Evolutionary conservation across 805 yeast genomes (phyloP).

Genomic region (Nakazawaea ambrosiae): DNA sequence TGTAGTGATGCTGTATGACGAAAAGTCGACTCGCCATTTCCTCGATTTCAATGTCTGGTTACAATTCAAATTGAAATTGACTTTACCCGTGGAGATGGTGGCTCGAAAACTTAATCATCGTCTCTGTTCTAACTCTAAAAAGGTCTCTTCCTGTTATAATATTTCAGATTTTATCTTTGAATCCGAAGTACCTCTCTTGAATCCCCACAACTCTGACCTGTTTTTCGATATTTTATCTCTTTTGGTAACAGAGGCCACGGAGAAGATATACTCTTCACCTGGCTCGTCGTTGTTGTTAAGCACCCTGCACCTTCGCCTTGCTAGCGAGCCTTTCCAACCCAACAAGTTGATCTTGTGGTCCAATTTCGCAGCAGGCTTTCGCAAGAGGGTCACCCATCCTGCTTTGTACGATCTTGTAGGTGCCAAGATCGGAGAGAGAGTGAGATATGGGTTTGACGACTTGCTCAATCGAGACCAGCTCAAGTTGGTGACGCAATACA

Average conservation of each 20-base stretch:
- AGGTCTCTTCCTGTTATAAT: too few species aligned
- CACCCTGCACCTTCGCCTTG: neutral
- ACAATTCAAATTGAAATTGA: too few species aligned
- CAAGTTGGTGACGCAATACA: neutral
- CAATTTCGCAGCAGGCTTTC: neutral
- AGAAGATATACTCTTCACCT: conserved; percentile 1
- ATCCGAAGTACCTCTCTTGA: neutral
- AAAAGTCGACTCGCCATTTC: neutral
- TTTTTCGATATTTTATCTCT: neutral
- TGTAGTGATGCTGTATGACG: conserved; percentile 1
- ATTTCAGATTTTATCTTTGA: neutral
- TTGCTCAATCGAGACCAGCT: neutral
- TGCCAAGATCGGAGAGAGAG: neutral
- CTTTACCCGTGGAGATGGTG: neutral
- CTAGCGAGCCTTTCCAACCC: neutral
- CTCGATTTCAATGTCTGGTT: neutral
- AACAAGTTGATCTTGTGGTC: conserved; percentile 2
- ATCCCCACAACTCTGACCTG: neutral
- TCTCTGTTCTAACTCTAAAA: too few species aligned
- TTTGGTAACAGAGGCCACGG: neutral
- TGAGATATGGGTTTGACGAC: conserved; percentile 1
- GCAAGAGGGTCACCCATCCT: conserved; percentile 4
- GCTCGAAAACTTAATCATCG: neutral
- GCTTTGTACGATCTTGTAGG: conserved; percentile 1
- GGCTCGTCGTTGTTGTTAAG: neutral